Percentiles rank a stretch among this genome's conserved stretches.
Evolutionary conservation across 2,329 filamentous ascomycete genomes (phyloP).

Genomic region (Uncinocarpus reesii): DNA sequence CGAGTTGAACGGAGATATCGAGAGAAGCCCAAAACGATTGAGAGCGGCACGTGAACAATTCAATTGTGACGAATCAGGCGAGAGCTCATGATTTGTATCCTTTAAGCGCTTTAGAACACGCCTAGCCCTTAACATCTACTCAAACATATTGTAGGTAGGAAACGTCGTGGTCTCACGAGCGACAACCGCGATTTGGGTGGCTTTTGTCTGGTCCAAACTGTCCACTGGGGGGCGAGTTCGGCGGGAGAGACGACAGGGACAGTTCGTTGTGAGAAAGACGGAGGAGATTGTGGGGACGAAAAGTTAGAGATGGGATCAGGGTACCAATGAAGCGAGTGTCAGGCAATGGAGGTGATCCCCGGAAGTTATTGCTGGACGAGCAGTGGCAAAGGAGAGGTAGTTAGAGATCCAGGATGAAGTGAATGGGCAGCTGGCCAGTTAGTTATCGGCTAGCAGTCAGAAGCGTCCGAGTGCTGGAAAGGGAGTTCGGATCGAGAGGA

Average conservation of each 20-base stretch:
- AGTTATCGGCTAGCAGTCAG: too few species aligned
- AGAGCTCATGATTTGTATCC: not conserved
- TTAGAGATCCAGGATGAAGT: not conserved
- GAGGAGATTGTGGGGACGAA: slow-evolving; percentile 1
- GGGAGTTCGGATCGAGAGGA: too few species aligned
- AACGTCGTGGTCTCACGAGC: too few species aligned
- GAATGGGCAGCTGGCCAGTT: not conserved
- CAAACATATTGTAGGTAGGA: slow-evolving; percentile 1
- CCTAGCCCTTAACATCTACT: not conserved
- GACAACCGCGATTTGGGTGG: too few species aligned
- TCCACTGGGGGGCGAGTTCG: too few species aligned
- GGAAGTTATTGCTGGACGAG: not conserved
- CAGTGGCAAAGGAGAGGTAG: not conserved
- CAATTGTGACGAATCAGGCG: not conserved
- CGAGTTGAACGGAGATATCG: not conserved
- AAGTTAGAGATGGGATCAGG: not conserved
- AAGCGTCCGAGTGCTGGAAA: not conserved
- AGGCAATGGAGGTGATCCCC: not conserved
- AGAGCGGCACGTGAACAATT: not conserved
- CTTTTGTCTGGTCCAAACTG: too few species aligned
- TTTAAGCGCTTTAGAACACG: not conserved
- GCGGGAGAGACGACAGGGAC: not conserved
- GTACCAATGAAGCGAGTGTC: not conserved
- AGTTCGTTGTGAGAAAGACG: not conserved
- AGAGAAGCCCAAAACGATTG: not conserved